These are phyloP conservation scores for Phytopythium ostracodes DNA, from an alignment of 352 stramenopile species.

Conservation along the genomic window DNA sequence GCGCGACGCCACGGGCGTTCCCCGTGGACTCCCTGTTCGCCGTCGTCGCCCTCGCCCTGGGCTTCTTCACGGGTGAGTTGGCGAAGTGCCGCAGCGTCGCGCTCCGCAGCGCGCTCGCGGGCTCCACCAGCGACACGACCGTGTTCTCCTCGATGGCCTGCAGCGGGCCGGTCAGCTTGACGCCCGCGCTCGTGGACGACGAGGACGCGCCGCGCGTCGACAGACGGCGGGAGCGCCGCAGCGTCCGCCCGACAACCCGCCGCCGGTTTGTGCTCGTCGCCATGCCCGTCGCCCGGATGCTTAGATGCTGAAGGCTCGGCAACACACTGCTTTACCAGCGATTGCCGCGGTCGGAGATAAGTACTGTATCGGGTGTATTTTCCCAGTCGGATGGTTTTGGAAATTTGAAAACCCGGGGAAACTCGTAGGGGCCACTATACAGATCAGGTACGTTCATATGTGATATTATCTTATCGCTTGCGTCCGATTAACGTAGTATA, in stretches of 20 bases:
- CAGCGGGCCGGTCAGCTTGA: conserved; percentile 18
- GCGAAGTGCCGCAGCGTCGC: conserved; percentile 24
- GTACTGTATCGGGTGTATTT: neutral
- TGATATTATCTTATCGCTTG: too few relatives aligned
- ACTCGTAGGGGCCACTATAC: too few relatives aligned
- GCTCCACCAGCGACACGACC: conserved; percentile 36
- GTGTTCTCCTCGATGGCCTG: conserved; percentile 66
- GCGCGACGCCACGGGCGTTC: conserved; percentile 2
- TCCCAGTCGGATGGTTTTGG: neutral
- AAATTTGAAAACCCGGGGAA: neutral
- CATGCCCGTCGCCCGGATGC: conserved; percentile 21
- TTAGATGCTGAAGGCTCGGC: too few relatives aligned
- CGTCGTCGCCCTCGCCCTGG: neutral
- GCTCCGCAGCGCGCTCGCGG: conserved; percentile 16
- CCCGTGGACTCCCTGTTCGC: conserved; percentile 4
- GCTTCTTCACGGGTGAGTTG: conserved; percentile 19
- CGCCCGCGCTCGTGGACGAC: conserved; percentile 9
- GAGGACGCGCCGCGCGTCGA: conserved; percentile 13
- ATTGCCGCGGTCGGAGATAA: neutral
- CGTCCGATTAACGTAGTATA: too few relatives aligned
- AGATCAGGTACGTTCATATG: too few relatives aligned
- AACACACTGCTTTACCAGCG: too few relatives aligned
- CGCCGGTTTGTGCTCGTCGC: conserved; percentile 27
- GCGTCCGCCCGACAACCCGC: conserved; percentile 29
- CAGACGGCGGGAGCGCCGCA: conserved; percentile 32